Base-by-base conservation (phyloP, 73 alveolate species). In the Paramecium octaurelia region DNA sequence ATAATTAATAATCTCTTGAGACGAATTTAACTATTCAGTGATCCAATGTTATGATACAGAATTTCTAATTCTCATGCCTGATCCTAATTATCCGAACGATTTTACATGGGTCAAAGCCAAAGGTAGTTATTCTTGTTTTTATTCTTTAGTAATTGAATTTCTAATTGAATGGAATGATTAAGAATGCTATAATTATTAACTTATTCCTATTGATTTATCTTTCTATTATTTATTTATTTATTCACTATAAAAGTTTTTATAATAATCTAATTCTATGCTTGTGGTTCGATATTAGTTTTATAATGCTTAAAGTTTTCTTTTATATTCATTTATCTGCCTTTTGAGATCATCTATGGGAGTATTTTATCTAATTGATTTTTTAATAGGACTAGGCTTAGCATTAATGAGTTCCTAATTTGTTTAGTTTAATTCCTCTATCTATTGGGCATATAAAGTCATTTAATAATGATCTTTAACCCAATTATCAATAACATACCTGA, bases 331-430 rank as follows among this genome's bases (percentile, higher is more conserved):
- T 24, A 75, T 29, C 12, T 36, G 35, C 38, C 60, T 75, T 42
- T 75, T 75, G 11, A 75, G n/a, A 38, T 75, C 88, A 75, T 75
- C 60, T 10, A 38, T 75, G 0, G 88, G 88, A 18, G 88, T 75
- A 75, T 36, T 75, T 75, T 23, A 21, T 75, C 88, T 75, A 29
- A 5, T 75, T 75, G 34, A 42, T 35, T 35, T 35, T 8, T 75
- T 38, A 16, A 42, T 42, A n/a, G 68, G 88, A 75, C 88, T 75
- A 1, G 58, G 88, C n/a, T 75, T 75, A 4, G 60, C 20, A 35
- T 23, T 35, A 12, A 38, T 21, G 14, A 38, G 59, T 75, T 38
- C 58, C 18, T 75, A 42, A 38, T 75, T 75, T 16, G 58, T 24
- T n/a, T 42, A 23, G n/a, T 75, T 38, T 75, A 75, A 75, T 14